phyloP scores from a whole-genome alignment of 164 flowering plant species.

The Vitis rotundifolia region DNA sequence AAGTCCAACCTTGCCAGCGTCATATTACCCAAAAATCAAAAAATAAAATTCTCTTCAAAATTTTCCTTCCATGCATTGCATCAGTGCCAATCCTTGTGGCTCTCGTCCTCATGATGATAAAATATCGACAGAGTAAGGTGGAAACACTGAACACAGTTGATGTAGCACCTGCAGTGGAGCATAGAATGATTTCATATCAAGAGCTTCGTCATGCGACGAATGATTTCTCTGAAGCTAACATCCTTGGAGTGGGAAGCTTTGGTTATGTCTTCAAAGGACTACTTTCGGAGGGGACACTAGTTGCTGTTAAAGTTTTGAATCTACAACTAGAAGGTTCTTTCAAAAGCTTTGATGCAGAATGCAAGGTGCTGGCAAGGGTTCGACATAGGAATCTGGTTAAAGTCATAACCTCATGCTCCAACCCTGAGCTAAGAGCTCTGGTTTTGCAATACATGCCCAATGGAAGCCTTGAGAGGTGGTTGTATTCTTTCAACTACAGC shows the following conservation, averaged over 20 bases:
- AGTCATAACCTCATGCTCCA: background rate
- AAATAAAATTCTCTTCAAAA: too few species aligned
- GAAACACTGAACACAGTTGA: background rate
- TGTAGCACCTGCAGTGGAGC: background rate
- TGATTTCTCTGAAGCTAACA: constrained; percentile 1
- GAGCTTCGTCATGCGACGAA: background rate
- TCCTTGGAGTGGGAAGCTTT: background rate
- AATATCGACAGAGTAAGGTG: background rate
- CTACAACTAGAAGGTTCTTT: background rate
- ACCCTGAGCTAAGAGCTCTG: background rate
- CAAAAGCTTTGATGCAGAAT: background rate
- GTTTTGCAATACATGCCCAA: background rate
- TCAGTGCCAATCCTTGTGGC: too few species aligned
- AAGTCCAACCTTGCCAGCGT: too few species aligned
- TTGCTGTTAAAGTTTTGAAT: background rate
- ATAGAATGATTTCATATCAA: background rate
- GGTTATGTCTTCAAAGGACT: background rate
- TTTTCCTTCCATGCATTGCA: too few species aligned
- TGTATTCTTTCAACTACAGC: background rate
- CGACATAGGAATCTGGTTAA: constrained; percentile 2
- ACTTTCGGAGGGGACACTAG: background rate
- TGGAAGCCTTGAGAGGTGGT: background rate
- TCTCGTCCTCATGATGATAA: too few species aligned
- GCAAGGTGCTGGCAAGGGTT: background rate
- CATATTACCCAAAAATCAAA: too few species aligned